A percentile compares a stretch with the other conserved stretches of the same genome.
phyloP scores from a whole-genome alignment of 371 early-diverging fungal genomes.

The Mortierella sp. region DNA sequence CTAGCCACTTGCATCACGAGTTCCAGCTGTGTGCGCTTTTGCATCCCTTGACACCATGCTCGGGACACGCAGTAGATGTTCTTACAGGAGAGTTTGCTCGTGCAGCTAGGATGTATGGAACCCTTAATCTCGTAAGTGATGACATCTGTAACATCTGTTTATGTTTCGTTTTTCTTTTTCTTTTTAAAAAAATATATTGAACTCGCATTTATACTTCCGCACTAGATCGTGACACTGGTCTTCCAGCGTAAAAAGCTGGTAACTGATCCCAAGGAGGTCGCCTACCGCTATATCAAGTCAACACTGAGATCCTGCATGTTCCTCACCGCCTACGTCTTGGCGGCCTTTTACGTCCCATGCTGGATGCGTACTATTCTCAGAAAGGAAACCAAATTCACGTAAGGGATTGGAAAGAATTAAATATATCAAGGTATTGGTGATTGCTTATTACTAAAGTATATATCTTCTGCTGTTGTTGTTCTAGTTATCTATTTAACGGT shows the following conservation, averaged over 20 bases:
- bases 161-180: not conserved
- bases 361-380: conserved; percentile 67
- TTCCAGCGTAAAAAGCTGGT: conserved; percentile 48
- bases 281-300: conserved; percentile 61
- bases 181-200: not conserved
- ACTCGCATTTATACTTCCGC: not conserved
- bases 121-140: conserved; percentile 71
- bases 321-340: conserved; percentile 75
- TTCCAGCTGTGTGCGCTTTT: conserved; percentile 79
- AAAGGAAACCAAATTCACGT: conserved; percentile 67
- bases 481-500: conserved; percentile 73
- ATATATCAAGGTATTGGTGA: not conserved
- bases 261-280: conserved; percentile 49
- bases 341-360: conserved; percentile 77
- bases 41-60: conserved; percentile 76
- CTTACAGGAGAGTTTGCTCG: conserved; percentile 65
- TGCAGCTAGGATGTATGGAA: conserved; percentile 76
- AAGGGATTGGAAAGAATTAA: conserved; percentile 19
- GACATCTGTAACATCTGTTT: not conserved
- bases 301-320: conserved; percentile 80
- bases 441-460: not conserved
- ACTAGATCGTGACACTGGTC: conserved; percentile 50
- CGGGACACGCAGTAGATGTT: conserved; percentile 59
- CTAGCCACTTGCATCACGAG: conserved; percentile 69
- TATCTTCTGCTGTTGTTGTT: not conserved